These are phyloP conservation scores for Malus hybrid DNA, from an alignment of 331 rosid species.

Conservation along the genomic window DNA sequence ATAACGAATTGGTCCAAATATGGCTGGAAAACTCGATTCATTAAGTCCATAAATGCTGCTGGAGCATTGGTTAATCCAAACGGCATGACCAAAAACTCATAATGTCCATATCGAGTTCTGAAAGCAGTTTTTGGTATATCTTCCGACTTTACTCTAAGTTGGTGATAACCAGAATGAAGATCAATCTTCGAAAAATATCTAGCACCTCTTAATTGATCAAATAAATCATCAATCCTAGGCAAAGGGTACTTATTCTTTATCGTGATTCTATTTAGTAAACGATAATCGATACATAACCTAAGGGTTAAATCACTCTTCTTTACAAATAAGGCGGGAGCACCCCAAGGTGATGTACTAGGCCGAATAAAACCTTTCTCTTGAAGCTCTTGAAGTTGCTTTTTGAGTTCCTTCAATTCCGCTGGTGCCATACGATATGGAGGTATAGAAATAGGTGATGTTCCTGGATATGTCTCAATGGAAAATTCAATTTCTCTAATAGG, in stretches of 20 bases:
- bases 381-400: background rate
- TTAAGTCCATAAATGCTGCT: too few relatives aligned
- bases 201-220: background rate
- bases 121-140: too few relatives aligned
- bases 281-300: background rate
- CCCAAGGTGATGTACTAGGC: background rate
- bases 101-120: too few relatives aligned
- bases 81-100: too few relatives aligned
- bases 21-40: too few relatives aligned
- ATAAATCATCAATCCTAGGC: constrained; percentile 71
- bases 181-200: too few relatives aligned
- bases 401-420: background rate
- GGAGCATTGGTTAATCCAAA: too few relatives aligned
- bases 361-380: too few relatives aligned
- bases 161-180: too few relatives aligned
- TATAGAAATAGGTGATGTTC: background rate
- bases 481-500: background rate
- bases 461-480: background rate
- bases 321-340: background rate
- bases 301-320: background rate
- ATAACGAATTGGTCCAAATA: constrained; percentile 29
- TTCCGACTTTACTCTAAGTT: too few relatives aligned
- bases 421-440: background rate
- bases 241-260: too few relatives aligned
- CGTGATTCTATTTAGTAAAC: background rate